These are phyloP conservation scores for Petrea volubilis DNA, from an alignment of 257 asterid genomes.

Conservation along the genomic window DNA sequence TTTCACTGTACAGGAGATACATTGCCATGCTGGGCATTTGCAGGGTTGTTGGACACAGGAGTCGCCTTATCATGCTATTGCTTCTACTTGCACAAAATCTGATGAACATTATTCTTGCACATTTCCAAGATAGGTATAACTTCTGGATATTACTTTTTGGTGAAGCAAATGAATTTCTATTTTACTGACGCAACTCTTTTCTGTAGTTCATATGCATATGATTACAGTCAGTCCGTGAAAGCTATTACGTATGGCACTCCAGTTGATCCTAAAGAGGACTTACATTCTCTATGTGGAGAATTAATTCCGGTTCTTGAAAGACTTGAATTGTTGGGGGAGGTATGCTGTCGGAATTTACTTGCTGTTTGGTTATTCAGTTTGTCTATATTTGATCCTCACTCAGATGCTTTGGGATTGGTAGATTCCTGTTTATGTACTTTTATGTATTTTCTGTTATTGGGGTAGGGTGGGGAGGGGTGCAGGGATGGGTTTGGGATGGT, in stretches of 20 bases:
- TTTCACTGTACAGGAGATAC: constrained; percentile 58
- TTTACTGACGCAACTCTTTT: constrained; percentile 10
- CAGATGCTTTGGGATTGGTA: background rate
- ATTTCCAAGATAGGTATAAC: constrained; percentile 81
- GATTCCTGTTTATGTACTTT: background rate
- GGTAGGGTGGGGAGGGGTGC: background rate
- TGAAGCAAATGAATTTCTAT: constrained; percentile 7
- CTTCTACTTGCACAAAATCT: constrained; percentile 79
- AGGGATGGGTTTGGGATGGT: background rate
- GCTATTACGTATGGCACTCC: constrained; percentile 37
- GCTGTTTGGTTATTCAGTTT: background rate
- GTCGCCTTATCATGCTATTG: constrained; percentile 64
- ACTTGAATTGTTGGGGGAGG: constrained; percentile 82
- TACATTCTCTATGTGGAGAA: constrained; percentile 58
- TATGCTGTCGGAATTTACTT: constrained; percentile 31
- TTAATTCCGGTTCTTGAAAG: constrained; percentile 69
- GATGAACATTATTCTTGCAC: constrained; percentile 81
- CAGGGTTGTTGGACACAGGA: constrained; percentile 69
- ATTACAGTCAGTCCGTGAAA: constrained; percentile 37
- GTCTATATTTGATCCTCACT: background rate
- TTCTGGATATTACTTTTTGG: background rate
- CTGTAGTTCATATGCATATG: constrained; percentile 33
- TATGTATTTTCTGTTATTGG: background rate
- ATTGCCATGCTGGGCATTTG: constrained; percentile 89
- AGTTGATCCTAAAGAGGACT: constrained; percentile 46